Evolutionary conservation across 176 grass and related monocot species (phyloP).

Genomic region (Avena sativa): DNA sequence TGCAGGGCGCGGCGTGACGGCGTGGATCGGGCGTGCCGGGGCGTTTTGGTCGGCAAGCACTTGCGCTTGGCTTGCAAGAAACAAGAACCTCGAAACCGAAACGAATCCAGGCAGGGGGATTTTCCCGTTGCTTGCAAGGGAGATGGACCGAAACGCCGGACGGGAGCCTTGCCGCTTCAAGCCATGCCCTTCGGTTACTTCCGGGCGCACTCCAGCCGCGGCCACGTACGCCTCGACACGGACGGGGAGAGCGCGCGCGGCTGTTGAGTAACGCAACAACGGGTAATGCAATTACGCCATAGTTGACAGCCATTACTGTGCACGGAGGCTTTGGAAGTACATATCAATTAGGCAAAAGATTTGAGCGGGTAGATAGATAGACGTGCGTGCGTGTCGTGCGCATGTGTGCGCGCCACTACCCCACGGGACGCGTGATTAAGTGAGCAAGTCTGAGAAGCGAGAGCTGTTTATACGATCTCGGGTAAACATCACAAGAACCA

Average conservation of each 20-base stretch:
- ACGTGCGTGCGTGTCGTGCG: neutral
- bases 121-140: neutral
- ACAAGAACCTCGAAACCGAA: conserved; percentile 31
- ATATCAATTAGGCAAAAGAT: neutral
- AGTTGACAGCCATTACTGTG: neutral
- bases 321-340: neutral
- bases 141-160: conserved; percentile 18
- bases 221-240: neutral
- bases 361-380: neutral
- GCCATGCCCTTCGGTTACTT: neutral
- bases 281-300: neutral
- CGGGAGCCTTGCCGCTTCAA: conserved; percentile 6
- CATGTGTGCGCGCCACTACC: neutral
- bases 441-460: neutral
- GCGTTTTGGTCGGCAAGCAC: conserved; percentile 18
- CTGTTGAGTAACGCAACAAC: conserved; percentile 8
- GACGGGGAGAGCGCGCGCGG: neutral
- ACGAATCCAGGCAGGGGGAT: neutral
- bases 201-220: neutral
- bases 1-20: neutral
- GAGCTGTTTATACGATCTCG: neutral
- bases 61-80: conserved; percentile 58
- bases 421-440: neutral
- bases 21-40: neutral
- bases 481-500: neutral